Evolutionary conservation across 2,329 filamentous ascomycete species (phyloP), one percentile per base, ranked within the genome.

Genomic region (Ophiostoma australiae): DNA sequence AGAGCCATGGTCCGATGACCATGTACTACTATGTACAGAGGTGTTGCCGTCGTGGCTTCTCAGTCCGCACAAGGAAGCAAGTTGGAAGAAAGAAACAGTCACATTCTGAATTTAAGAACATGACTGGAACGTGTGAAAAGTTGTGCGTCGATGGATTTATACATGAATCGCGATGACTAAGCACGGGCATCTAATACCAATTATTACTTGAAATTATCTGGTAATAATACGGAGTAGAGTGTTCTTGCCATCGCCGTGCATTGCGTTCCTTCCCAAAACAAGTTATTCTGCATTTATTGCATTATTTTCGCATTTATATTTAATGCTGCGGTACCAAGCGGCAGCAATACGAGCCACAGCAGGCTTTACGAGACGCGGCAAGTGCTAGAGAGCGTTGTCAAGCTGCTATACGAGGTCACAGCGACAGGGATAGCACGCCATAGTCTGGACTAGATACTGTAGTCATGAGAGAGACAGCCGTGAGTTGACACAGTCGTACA

Each of bases 361-460:
- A 58, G 52, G 52, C 44, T 58, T 58, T 27, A 58, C 23, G 52
- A 23, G 48, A 23, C n/a, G 15, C 15, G 63, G n/a, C 61, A 41
- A 69, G 67, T 48, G 52, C 55, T 63, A 41, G 8, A 35, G 10
- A 39, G 17, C 44, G 5, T n/a, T 48, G 44, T 27, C n/a, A 58
- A 58, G n/a, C 52, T 58, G 23, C 52, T 27, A 58, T 58, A 58
- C 52, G 52, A 58, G 52, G 52, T 58, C 52, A 58, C 52, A 58
- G 52, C 44, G 20, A 48, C 13, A 10, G 37, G 37, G 8, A 39
- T 39, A 39, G 37, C 37, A 39, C 13, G 37, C 37, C 37, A 39
- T 39, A 11, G 3, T 31, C 27, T 3, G 13, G 37, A 39, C 37
- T 11, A 39, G 3, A 39, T 11, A 39, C 37, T 17, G 6, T 39